Conservation (phyloP, 768 basidiomycete genomes). For the Lactifluus pinguis region DNA sequence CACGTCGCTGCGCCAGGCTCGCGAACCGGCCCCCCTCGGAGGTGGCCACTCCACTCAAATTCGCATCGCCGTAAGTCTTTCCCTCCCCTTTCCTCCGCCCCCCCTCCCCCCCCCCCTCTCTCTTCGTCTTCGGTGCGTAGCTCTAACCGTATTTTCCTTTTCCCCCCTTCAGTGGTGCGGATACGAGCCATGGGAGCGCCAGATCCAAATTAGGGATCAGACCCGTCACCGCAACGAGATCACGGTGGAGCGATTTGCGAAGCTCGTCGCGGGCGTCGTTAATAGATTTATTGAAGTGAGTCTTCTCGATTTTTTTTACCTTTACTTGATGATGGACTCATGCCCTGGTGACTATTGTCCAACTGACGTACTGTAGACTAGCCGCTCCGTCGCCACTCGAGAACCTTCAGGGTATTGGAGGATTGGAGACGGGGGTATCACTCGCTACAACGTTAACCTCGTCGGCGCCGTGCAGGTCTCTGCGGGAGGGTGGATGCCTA, state of each 20-base stretch:
- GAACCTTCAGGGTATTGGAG: neutral
- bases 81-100: neutral
- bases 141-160: neutral
- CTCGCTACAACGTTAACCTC: neutral
- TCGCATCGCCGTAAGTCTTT: constrained; percentile 1
- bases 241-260: constrained; percentile 13
- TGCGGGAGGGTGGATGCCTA: constrained; percentile 17
- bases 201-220: constrained; percentile 17
- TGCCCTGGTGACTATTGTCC: neutral
- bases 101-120: neutral
- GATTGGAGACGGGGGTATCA: neutral
- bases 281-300: constrained; percentile 14
- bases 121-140: neutral
- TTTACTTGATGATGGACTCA: neutral
- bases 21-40: constrained; percentile 4
- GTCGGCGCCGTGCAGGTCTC: constrained; percentile 16
- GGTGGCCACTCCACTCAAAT: constrained; percentile 14
- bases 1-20: neutral
- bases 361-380: neutral
- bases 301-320: neutral
- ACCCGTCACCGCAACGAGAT: constrained; percentile 14
- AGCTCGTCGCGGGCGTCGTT: constrained; percentile 13
- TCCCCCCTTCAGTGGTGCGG: constrained; percentile 6
- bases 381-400: neutral
- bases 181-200: constrained; percentile 12